Evolutionary conservation across 139 green algal species (phyloP).

Genomic region (Spirogloea muscicola): DNA sequence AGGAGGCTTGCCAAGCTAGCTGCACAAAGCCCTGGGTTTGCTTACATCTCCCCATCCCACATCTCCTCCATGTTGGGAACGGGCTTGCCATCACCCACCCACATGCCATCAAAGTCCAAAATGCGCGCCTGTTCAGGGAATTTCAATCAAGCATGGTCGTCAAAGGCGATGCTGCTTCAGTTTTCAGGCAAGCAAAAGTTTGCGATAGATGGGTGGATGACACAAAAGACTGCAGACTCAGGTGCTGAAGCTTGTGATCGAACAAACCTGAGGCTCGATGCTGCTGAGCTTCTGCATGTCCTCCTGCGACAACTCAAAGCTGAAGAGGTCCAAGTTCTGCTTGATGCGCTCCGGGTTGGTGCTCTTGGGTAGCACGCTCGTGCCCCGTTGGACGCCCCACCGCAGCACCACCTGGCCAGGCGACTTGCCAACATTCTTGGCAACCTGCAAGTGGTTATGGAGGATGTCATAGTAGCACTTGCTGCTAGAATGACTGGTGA

Average conservation of each 20-base stretch:
- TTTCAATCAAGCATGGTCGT: no score
- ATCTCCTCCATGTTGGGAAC: constrained; percentile 22
- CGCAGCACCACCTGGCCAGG: constrained; percentile 75
- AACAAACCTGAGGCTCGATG: constrained; percentile 43
- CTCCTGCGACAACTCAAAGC: constrained; percentile 59
- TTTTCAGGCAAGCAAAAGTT: no score
- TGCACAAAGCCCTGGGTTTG: no score
- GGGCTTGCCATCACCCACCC: not conserved
- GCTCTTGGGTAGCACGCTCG: constrained; percentile 79
- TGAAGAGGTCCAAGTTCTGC: constrained; percentile 77
- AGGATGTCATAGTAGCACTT: no score
- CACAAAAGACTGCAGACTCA: no score
- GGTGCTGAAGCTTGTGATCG: not conserved
- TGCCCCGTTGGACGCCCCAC: constrained; percentile 83
- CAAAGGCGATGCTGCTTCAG: no score
- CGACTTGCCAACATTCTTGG: constrained; percentile 56
- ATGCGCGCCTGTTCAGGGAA: constrained; percentile 1
- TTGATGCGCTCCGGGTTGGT: constrained; percentile 68
- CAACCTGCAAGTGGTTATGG: no score
- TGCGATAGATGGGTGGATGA: no score
- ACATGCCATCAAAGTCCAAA: constrained; percentile 5
- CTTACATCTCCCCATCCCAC: constrained; percentile 20
- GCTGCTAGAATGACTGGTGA: no score
- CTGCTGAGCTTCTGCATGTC: constrained; percentile 58
- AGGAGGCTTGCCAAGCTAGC: no score